Conservation (phyloP, 139 green algal species). For the Micromonas commoda region DNA sequence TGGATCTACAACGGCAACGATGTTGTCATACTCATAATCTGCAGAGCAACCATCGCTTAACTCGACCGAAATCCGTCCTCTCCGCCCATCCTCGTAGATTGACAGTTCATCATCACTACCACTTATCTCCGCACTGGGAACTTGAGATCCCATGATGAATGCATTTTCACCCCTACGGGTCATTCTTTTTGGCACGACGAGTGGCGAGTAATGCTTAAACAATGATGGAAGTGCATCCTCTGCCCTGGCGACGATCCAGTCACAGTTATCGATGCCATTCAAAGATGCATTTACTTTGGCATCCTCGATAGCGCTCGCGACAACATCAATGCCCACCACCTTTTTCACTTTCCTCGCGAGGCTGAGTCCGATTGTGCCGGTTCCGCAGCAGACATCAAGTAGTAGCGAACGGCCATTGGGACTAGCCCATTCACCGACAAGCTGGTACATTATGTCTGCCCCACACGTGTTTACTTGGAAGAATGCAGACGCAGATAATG, state of each 20-base stretch:
- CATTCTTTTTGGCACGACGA: not conserved
- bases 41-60: not conserved
- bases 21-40: conserved; percentile 18
- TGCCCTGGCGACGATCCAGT: conserved; percentile 19
- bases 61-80: not conserved
- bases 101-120: not conserved
- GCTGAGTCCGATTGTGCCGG: conserved; percentile 45
- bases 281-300: conserved; percentile 36
- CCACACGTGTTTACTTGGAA: conserved; percentile 49
- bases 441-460: conserved; percentile 39
- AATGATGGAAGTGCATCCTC: conserved; percentile 2
- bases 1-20: conserved; percentile 45
- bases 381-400: conserved; percentile 50
- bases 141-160: not conserved
- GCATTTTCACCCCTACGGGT: not conserved
- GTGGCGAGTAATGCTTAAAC: not conserved
- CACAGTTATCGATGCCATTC: conserved; percentile 27
- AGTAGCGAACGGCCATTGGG: conserved; percentile 27
- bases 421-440: conserved; percentile 23
- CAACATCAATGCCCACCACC: conserved; percentile 48
- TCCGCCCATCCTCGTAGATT: not conserved
- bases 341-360: conserved; percentile 30
- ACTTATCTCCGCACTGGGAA: not conserved
- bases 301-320: conserved; percentile 38
- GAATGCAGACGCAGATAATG: conserved; percentile 40